Percentiles rank a stretch among this genome's conserved stretches.
phyloP scores from a whole-genome alignment of 2,329 filamentous ascomycete genomes.

The Neophaeococcomyces mojaviensis region DNA sequence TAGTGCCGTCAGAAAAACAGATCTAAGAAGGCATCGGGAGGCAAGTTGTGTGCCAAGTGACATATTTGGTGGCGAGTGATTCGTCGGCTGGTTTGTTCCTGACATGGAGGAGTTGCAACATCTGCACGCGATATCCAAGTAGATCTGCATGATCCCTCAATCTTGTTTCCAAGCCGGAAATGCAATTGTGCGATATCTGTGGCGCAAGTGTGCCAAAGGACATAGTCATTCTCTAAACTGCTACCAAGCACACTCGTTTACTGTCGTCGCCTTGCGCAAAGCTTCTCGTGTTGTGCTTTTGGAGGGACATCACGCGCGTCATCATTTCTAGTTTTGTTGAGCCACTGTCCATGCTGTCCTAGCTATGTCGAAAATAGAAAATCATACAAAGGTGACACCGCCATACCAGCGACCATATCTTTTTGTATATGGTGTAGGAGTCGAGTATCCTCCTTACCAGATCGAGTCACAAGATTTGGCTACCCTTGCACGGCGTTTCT shows the following conservation, averaged over 20 bases:
- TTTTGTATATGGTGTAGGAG: constrained; percentile 53
- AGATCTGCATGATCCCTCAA: background rate
- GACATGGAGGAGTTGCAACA: background rate
- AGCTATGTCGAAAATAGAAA: constrained; percentile 24
- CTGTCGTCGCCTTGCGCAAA: background rate
- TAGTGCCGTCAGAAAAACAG: background rate
- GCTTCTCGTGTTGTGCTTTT: background rate
- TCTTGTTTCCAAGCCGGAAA: too few relatives aligned
- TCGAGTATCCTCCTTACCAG: constrained; percentile 52
- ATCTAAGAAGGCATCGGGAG: background rate
- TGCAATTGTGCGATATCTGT: background rate
- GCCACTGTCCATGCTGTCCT: constrained; percentile 5
- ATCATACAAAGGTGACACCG: constrained; percentile 19
- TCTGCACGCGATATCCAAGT: background rate
- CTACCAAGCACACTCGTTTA: background rate
- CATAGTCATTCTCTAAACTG: background rate
- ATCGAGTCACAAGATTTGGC: constrained; percentile 47
- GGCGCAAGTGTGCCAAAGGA: background rate
- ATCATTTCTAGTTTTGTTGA: constrained; percentile 13
- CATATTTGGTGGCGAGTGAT: background rate
- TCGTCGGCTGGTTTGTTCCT: constrained; percentile 1
- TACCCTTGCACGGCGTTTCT: constrained; percentile 48
- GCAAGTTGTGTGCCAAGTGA: constrained; percentile 1
- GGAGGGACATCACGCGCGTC: constrained; percentile 1
- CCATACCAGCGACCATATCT: constrained; percentile 42